Conservation (phyloP, 2,329 filamentous ascomycete genomes). For the Polytolypa hystricis region DNA sequence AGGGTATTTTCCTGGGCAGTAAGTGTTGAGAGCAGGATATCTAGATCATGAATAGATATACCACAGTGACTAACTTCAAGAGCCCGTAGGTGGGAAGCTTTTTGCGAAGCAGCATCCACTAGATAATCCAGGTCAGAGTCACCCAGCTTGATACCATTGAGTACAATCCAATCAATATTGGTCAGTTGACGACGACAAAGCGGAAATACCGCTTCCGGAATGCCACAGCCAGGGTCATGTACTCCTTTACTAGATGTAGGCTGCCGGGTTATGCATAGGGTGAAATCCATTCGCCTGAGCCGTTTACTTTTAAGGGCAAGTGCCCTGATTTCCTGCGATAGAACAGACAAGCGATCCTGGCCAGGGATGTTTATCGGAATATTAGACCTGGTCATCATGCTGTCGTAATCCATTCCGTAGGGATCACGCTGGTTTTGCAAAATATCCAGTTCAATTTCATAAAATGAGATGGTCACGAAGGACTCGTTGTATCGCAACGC, state of each 20-base stretch:
- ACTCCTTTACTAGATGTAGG: slow-evolving; percentile 38
- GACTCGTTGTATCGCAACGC: slow-evolving; percentile 60
- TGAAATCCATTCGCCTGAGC: slow-evolving; percentile 55
- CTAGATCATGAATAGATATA: slow-evolving; percentile 37
- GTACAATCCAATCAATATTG: slow-evolving; percentile 58
- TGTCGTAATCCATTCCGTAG: slow-evolving; percentile 52
- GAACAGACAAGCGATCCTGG: slow-evolving; percentile 44
- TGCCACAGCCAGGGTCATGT: slow-evolving; percentile 55
- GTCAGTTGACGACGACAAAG: slow-evolving; percentile 56
- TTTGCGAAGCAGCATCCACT: slow-evolving; percentile 57
- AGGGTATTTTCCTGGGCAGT: slow-evolving; percentile 55
- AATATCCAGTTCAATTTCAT: slow-evolving; percentile 50
- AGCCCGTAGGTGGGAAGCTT: slow-evolving; percentile 53
- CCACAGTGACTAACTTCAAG: slow-evolving; percentile 55
- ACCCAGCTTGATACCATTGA: slow-evolving; percentile 59
- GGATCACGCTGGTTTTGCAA: slow-evolving; percentile 52
- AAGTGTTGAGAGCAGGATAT: slow-evolving; percentile 53
- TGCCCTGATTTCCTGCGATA: slow-evolving; percentile 59
- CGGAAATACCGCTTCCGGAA: slow-evolving; percentile 58
- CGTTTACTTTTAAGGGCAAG: slow-evolving; percentile 55
- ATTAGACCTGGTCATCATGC: slow-evolving; percentile 49
- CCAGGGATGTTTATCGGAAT: slow-evolving; percentile 43
- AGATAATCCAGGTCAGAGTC: slow-evolving; percentile 58
- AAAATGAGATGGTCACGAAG: slow-evolving; percentile 58
- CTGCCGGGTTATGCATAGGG: slow-evolving; percentile 47